Conservation (phyloP, 371 early-diverging fungal species). For the Rhizopus stolonifer region DNA sequence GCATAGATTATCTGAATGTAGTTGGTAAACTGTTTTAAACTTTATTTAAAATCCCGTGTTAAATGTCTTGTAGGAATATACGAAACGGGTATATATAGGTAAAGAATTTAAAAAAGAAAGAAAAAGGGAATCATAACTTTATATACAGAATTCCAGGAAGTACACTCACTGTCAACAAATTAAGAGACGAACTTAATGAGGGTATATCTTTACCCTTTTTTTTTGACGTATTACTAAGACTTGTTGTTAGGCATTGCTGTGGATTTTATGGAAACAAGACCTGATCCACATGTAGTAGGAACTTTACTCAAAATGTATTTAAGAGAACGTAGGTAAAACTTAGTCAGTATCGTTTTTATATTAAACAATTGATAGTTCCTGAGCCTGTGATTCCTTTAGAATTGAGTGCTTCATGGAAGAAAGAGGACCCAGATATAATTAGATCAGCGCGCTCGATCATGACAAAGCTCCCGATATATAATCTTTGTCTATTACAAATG, state of each 20-base stretch:
- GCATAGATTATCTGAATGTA: slow-evolving; percentile 70
- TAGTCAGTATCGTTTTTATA: not conserved
- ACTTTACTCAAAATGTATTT: slow-evolving; percentile 81
- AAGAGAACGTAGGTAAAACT: slow-evolving; percentile 60
- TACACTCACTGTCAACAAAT: slow-evolving; percentile 50
- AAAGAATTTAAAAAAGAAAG: not conserved
- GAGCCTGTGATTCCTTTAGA: slow-evolving; percentile 42
- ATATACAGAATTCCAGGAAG: slow-evolving; percentile 53
- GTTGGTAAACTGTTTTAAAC: slow-evolving; percentile 10
- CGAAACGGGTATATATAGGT: slow-evolving; percentile 63
- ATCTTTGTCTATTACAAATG: slow-evolving; percentile 55
- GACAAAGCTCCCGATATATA: slow-evolving; percentile 50
- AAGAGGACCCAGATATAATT: slow-evolving; percentile 18
- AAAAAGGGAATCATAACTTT: not conserved
- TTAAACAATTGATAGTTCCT: slow-evolving; percentile 32
- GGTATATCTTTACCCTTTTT: slow-evolving; percentile 26
- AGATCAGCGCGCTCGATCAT: slow-evolving; percentile 38
- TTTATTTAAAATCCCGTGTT: slow-evolving; percentile 28
- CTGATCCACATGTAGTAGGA: slow-evolving; percentile 82
- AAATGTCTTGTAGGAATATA: slow-evolving; percentile 41
- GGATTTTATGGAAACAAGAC: slow-evolving; percentile 47
- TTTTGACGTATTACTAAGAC: not conserved
- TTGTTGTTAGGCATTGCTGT: slow-evolving; percentile 47
- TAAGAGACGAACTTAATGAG: slow-evolving; percentile 50
- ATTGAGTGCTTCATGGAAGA: slow-evolving; percentile 10